Evolutionary conservation across 1,139 yeast species (phyloP), one percentile per base, ranked within the genome.

Genomic region (Geotrichum reessii): DNA sequence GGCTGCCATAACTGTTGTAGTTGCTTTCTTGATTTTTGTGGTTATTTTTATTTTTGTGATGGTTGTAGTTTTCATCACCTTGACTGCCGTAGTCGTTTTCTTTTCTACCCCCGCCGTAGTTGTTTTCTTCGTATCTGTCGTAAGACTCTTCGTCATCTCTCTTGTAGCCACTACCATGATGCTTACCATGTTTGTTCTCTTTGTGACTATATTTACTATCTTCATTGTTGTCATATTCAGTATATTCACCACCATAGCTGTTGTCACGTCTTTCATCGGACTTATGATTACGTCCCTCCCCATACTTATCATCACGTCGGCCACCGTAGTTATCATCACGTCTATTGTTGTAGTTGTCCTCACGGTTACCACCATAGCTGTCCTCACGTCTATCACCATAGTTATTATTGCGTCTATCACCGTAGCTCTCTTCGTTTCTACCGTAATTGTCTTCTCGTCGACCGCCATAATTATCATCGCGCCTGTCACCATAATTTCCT

Each of bases 11-110:
- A 11, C 37, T 3, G 2, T 31, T 31, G 37, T 11, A n/a, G 40
- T n/a, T 33, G 40, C 40, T n/a, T 33, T 12, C 17, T 2, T 6
- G n/a, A 12, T 12, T 31, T 11, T 31, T 33, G 14, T 33, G 11
- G 21, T 14, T 33, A 14, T 21, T 9, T n/a, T 37, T 22, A 28
- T 46, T 46, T 28, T 62, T 62, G 21, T 28, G 11, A 11, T n/a
- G 5, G 11, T 28, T 14, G 42, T 49, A 49, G 40, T 27, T 17
- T 27, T 17, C 40, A 6, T 33, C 24, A 5, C 40, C 44, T 7
- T 33, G 19, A 3, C 22, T 3, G 8, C 44, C 19, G 6, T 17
- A 33, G 5, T 21, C 33, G 12, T 49, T 27, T 17, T 37, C 53
- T 19, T 37, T 21, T 28, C 47, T 21, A 50, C 17, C 40, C 2